Percentiles rank a stretch among this genome's conserved stretches.
Conservation (phyloP, 2,329 filamentous ascomycete species). For the Bipolaris cookei region DNA sequence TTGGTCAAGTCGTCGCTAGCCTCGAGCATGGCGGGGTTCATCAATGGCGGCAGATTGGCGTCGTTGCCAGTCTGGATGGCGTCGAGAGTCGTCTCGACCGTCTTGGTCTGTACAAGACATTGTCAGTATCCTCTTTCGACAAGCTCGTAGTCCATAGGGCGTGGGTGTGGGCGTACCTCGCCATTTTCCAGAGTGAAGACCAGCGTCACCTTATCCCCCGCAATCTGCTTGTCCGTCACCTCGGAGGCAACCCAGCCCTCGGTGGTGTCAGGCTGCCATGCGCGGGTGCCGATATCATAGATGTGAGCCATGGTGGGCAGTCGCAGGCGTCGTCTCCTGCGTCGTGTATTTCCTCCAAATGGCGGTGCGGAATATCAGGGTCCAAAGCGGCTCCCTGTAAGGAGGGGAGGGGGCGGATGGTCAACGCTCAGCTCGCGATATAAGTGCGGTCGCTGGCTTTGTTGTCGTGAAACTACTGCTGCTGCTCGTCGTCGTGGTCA, state of each 20-base stretch:
- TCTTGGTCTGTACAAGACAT: slow-evolving; percentile 68
- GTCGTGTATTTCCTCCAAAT: slow-evolving; percentile 21
- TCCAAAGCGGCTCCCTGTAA: slow-evolving; percentile 31
- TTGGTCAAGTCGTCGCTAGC: slow-evolving; percentile 98
- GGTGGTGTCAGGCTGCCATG: slow-evolving; percentile 95
- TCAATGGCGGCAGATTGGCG: slow-evolving; percentile 82
- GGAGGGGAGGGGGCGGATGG: slow-evolving; percentile 19
- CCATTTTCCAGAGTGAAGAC: slow-evolving; percentile 91
- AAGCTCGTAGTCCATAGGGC: background rate
- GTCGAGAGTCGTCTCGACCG: slow-evolving; percentile 75
- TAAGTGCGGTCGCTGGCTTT: slow-evolving; percentile 22
- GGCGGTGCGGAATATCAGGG: slow-evolving; percentile 33
- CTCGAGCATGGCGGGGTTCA: slow-evolving; percentile 98
- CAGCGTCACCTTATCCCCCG: slow-evolving; percentile 86
- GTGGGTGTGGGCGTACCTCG: slow-evolving; percentile 66
- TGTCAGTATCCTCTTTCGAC: slow-evolving; percentile 9
- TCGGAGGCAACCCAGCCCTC: slow-evolving; percentile 98
- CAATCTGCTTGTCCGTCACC: slow-evolving; percentile 81
- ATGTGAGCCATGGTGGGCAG: slow-evolving; percentile 76
- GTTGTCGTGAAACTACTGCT: slow-evolving; percentile 21
- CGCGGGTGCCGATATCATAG: slow-evolving; percentile 95
- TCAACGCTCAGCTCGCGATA: slow-evolving; percentile 28
- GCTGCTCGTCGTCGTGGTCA: slow-evolving; percentile 23
- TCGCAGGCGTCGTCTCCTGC: slow-evolving; percentile 30
- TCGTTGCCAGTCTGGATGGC: slow-evolving; percentile 80